Percentiles rank a stretch among this genome's conserved stretches.
These are phyloP conservation scores for Sugiyamaella valdiviana DNA, from an alignment of 805 yeast species.

Conservation along the genomic window DNA sequence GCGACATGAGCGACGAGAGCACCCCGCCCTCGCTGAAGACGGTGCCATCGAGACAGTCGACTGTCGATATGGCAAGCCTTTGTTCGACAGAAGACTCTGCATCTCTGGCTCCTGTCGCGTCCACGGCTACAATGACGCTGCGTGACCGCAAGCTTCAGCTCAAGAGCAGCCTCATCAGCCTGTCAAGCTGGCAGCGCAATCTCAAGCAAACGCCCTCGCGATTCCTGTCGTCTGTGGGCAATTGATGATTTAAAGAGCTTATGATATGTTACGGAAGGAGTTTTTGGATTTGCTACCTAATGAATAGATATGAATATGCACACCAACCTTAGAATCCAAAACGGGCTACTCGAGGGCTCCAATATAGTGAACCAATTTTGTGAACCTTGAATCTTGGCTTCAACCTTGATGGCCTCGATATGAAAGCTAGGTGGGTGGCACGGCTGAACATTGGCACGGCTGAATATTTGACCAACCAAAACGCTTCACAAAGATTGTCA, in stretches of 20 bases:
- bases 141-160: conserved; percentile 4
- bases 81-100: background rate
- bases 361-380: too few relatives aligned
- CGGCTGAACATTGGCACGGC: background rate
- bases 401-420: too few relatives aligned
- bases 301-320: background rate
- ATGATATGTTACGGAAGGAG: background rate
- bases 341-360: too few relatives aligned
- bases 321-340: background rate
- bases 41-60: background rate
- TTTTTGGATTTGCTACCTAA: background rate
- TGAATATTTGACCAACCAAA: background rate
- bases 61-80: background rate
- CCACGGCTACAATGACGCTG: background rate
- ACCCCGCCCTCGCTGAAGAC: background rate
- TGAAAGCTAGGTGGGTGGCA: background rate
- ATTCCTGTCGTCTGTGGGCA: background rate
- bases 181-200: conserved; percentile 13
- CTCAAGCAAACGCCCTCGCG: conserved; percentile 3
- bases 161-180: conserved; percentile 14
- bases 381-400: too few relatives aligned
- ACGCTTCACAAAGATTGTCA: background rate
- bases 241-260: background rate
- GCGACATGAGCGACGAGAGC: background rate
- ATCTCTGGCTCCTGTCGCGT: background rate